Percentiles rank a stretch among this genome's conserved stretches.
These are phyloP conservation scores for Corniculantispora saksenae DNA, from an alignment of 2,329 filamentous ascomycete species.

Conservation along the genomic window DNA sequence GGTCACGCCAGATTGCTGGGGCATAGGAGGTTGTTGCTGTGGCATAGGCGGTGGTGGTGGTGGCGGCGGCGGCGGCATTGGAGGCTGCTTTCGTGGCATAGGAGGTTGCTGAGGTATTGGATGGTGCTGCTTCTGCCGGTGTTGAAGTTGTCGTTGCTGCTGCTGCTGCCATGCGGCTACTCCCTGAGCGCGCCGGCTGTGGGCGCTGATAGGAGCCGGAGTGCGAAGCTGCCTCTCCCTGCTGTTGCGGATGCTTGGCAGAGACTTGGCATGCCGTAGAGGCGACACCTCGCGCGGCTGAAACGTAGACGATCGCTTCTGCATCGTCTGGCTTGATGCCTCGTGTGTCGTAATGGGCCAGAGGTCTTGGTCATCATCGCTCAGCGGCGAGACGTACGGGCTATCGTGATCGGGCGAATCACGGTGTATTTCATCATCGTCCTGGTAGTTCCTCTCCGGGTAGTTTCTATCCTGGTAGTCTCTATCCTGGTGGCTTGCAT, in stretches of 20 bases:
- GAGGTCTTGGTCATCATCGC: slow-evolving; percentile 5
- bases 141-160: too few relatives aligned
- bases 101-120: background rate
- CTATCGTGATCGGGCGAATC: background rate
- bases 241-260: background rate
- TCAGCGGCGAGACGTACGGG: slow-evolving; percentile 13
- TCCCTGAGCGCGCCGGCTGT: slow-evolving; percentile 2
- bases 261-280: background rate
- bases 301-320: background rate
- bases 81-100: too few relatives aligned
- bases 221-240: background rate
- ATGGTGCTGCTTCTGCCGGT: background rate
- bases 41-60: too few relatives aligned
- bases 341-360: background rate
- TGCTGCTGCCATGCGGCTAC: slow-evolving; percentile 1
- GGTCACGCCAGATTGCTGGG: background rate
- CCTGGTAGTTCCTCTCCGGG: too few relatives aligned
- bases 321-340: background rate
- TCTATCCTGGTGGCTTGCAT: background rate
- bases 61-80: too few relatives aligned
- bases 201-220: background rate
- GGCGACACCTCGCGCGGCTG: slow-evolving; percentile 5
- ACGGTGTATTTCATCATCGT: background rate
- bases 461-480: too few relatives aligned
- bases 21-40: background rate